A percentile compares a stretch with the other conserved stretches of the same genome.
Evolutionary conservation across 2,329 filamentous ascomycete species (phyloP).

Genomic region (Cladosporium sp.): DNA sequence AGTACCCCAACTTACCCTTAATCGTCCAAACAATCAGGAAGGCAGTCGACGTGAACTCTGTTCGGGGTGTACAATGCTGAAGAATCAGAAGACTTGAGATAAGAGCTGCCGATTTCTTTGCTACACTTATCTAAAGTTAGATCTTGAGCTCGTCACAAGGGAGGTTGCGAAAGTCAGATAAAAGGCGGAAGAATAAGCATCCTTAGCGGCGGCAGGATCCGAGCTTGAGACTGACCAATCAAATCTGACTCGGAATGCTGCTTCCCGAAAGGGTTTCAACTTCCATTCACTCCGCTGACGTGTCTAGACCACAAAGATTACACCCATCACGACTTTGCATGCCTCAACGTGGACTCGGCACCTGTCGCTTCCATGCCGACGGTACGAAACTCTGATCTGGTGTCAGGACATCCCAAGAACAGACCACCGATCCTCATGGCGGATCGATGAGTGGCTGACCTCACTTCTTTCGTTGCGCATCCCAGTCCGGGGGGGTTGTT

Average conservation of each 20-base stretch:
- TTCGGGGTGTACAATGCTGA: too few species aligned
- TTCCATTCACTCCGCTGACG: conserved; percentile 1
- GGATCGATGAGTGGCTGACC: not conserved
- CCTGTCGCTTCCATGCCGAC: not conserved
- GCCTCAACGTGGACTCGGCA: conserved; percentile 1
- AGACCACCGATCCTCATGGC: conserved; percentile 2
- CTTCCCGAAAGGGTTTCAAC: conserved; percentile 10
- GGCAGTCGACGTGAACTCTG: too few species aligned
- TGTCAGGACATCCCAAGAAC: conserved; percentile 5
- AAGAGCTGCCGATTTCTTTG: too few species aligned
- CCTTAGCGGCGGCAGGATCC: not conserved
- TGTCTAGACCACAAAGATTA: not conserved
- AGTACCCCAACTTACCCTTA: too few species aligned
- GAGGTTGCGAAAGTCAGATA: too few species aligned
- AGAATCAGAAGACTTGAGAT: too few species aligned
- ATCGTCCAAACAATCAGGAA: too few species aligned
- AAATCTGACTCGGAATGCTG: not conserved
- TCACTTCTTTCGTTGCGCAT: not conserved
- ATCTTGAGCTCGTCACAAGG: too few species aligned
- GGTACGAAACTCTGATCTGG: not conserved
- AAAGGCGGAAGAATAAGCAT: too few species aligned
- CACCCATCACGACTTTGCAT: not conserved
- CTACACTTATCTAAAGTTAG: too few species aligned
- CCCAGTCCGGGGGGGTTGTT: not conserved
- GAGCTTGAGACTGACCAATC: not conserved